Evolutionary conservation across 768 basidiomycete species (phyloP).

Genomic region (Daedaleopsis nitida): DNA sequence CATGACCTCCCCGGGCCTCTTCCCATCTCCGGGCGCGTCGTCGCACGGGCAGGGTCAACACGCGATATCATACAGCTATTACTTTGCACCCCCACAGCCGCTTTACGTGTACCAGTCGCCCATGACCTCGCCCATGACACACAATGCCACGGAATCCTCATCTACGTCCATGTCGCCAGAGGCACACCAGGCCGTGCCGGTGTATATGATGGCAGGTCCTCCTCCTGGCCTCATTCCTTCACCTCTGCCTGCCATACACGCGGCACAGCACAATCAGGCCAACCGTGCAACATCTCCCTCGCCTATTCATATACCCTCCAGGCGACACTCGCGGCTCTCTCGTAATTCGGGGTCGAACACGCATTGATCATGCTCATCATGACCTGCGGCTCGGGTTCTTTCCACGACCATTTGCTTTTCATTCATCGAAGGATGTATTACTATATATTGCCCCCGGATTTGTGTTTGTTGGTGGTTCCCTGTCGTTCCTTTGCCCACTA

Average conservation of each 20-base stretch:
- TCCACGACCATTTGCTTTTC: not conserved
- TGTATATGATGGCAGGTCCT: slow-evolving; percentile 26
- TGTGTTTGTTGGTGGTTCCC: too few relatives aligned
- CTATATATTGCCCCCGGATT: too few relatives aligned
- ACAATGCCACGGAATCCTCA: slow-evolving; percentile 2
- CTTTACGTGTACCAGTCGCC: slow-evolving; percentile 24
- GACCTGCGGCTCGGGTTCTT: not conserved
- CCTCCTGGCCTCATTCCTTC: slow-evolving; percentile 18
- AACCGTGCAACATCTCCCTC: slow-evolving; percentile 1
- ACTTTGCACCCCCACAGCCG: slow-evolving; percentile 25
- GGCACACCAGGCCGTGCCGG: slow-evolving; percentile 21
- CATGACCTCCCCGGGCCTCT: slow-evolving; percentile 19
- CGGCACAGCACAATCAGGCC: not conserved
- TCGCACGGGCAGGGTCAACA: slow-evolving; percentile 26
- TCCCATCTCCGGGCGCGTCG: slow-evolving; percentile 23
- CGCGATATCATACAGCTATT: slow-evolving; percentile 24
- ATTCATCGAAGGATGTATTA: not conserved
- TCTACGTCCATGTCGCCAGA: not conserved
- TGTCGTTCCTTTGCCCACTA: not conserved
- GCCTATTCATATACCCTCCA: not conserved
- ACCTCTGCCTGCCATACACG: slow-evolving; percentile 10
- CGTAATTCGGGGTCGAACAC: not conserved
- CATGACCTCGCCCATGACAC: slow-evolving; percentile 10
- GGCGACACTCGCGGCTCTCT: not conserved
- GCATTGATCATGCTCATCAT: not conserved